phyloP scores from a whole-genome alignment of 805 yeast species.

The Candida morakotiae region DNA sequence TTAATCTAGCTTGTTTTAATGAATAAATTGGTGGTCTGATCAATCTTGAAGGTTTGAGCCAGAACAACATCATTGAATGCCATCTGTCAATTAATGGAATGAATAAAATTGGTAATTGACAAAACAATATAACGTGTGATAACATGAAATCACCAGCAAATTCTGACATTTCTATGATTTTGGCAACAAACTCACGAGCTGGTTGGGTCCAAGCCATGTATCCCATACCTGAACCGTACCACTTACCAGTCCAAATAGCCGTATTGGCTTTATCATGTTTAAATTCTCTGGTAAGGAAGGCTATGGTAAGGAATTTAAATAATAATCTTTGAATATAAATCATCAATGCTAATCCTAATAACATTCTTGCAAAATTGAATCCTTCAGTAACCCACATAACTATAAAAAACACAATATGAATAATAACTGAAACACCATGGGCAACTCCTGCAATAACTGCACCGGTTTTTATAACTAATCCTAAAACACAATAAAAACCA shows the following conservation, averaged over 20 bases:
- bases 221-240: slow-evolving; percentile 95
- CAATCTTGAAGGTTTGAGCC: slow-evolving; percentile 96
- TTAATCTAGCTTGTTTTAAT: slow-evolving; percentile 89
- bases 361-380: slow-evolving; percentile 81
- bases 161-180: slow-evolving; percentile 89
- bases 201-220: slow-evolving; percentile 95
- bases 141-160: slow-evolving; percentile 95
- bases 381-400: slow-evolving; percentile 97
- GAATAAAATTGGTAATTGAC: slow-evolving; percentile 81
- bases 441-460: slow-evolving; percentile 94
- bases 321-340: slow-evolving; percentile 83
- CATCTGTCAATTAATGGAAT: slow-evolving; percentile 91
- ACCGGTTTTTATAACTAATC: no score
- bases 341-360: slow-evolving; percentile 81
- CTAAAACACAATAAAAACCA: no score
- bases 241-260: slow-evolving; percentile 99
- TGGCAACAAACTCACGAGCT: slow-evolving; percentile 89
- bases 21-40: slow-evolving; percentile 98
- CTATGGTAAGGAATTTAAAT: slow-evolving; percentile 77
- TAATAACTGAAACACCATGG: slow-evolving; percentile 88
- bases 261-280: slow-evolving; percentile 93
- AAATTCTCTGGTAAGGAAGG: slow-evolving; percentile 88
- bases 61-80: slow-evolving; percentile 97
- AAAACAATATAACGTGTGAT: slow-evolving; percentile 84
- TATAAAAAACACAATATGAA: slow-evolving; percentile 84